Conservation (phyloP, 768 basidiomycete genomes). For the Mycena belliarum region DNA sequence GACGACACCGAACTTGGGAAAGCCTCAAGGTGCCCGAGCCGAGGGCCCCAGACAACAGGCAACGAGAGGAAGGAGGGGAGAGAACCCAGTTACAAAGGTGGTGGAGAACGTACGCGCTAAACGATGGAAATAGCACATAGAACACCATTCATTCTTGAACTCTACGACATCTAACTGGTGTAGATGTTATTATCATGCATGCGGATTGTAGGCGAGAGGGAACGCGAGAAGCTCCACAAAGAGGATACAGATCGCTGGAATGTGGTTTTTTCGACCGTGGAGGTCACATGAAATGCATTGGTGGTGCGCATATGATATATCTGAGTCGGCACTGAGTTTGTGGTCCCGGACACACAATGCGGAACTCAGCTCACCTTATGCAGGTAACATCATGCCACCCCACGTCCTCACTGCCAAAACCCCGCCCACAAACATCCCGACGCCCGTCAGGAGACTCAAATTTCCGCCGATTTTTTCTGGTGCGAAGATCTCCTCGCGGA, state of each 20-base stretch:
- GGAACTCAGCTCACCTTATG: constrained; percentile 32
- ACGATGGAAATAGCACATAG: not conserved
- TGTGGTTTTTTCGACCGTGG: not conserved
- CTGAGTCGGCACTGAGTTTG: too few relatives aligned
- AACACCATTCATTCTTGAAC: too few relatives aligned
- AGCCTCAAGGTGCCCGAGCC: not conserved
- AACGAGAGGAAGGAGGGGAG: not conserved
- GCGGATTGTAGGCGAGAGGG: not conserved
- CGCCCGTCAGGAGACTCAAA: constrained; percentile 64
- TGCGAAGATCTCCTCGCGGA: constrained; percentile 66
- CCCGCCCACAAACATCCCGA: constrained; percentile 68
- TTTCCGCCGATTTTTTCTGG: constrained; percentile 79
- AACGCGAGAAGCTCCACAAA: not conserved
- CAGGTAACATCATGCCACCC: constrained; percentile 77
- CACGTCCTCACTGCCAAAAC: constrained; percentile 73
- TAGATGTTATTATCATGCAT: not conserved
- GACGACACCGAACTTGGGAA: not conserved
- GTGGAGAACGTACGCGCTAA: not conserved
- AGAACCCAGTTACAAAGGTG: not conserved
- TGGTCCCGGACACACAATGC: too few relatives aligned
- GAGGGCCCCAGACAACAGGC: not conserved
- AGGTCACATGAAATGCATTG: too few relatives aligned
- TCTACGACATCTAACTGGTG: too few relatives aligned
- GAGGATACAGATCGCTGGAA: not conserved
- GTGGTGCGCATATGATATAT: too few relatives aligned